Evolutionary conservation across 140 eudicot genomes (phyloP), one percentile per base, ranked within the genome.

Genomic region (Cichorium intybus): DNA sequence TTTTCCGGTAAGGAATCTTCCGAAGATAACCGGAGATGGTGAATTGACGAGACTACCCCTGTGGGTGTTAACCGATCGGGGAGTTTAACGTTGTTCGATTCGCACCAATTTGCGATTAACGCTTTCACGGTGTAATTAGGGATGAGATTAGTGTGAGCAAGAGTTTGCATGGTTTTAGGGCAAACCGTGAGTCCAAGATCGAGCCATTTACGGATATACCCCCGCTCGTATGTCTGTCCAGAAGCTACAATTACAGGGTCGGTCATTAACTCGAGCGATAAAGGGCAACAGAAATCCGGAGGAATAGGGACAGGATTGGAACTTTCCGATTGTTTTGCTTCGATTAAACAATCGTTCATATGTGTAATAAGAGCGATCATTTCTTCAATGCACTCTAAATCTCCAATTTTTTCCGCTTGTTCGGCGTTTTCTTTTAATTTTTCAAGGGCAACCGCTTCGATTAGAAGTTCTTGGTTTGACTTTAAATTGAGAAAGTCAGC

Each of bases 81-180:
- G 53, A 93, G 80, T 80, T 85, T 88, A 52, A 93, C 87, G 29
- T 86, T 82, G 47, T 93, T 81, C 3, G 75, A 58, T 31, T 88
- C 95, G 39, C 99, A 92, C 99, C 99, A 92, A 71, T 73, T 83
- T 21, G 95, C 96, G 78, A 92, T 84, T 28, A 92, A 77, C 6
- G 96, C 99, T 71, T 92, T 92, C 8, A 92, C 99, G 23, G 95
- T 92, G 80, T 92, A 92, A 75, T 92, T 92, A 58, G 99, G 96
- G 70, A 92, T 85, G 46, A 92, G 90, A 79, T 83, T 88, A 62
- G 99, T 83, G 70, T 85, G 99, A 7, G 77, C 82, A 58, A 92
- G 68, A 14, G 88, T 64, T 70, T 92, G 99, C 69, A 91, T 77
- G 2, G 99, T 92, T 79, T 92, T 92, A 5, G 99, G 99, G 85